Percentiles rank a stretch among this genome's conserved stretches.
phyloP scores from a whole-genome alignment of 1,139 yeast species.

The Magnusiomyces ingens region DNA sequence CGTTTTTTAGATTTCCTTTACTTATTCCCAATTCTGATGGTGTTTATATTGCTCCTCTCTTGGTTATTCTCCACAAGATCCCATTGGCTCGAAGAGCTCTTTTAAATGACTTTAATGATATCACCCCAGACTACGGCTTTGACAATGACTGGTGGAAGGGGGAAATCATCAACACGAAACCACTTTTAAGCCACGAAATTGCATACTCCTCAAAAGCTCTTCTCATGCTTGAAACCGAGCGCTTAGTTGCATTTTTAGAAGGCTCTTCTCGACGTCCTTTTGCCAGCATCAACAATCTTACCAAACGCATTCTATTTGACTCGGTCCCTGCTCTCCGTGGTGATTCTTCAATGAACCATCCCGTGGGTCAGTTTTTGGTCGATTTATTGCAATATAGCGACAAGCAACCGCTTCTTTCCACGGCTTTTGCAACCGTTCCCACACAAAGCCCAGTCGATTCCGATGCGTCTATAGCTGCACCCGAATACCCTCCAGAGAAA shows the following conservation, averaged over 20 bases:
- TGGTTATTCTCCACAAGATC: slow-evolving; percentile 40
- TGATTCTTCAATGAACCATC: slow-evolving; percentile 19
- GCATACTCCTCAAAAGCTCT: slow-evolving; percentile 13
- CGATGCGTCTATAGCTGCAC: slow-evolving; percentile 18
- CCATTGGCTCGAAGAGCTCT: slow-evolving; percentile 37
- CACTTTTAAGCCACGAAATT: not conserved
- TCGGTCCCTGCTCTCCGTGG: slow-evolving; percentile 24
- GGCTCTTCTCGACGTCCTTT: slow-evolving; percentile 37
- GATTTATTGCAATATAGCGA: slow-evolving; percentile 6
- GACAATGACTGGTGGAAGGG: slow-evolving; percentile 42
- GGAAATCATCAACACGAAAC: slow-evolving; percentile 21
- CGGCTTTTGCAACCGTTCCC: not conserved
- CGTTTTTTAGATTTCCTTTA: slow-evolving; percentile 26
- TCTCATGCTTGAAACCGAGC: slow-evolving; percentile 37
- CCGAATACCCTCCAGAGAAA: not conserved
- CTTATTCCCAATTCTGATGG: slow-evolving; percentile 35
- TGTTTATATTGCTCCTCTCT: slow-evolving; percentile 37
- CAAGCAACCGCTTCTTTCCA: not conserved
- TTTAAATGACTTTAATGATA: slow-evolving; percentile 28
- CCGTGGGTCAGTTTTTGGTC: slow-evolving; percentile 22
- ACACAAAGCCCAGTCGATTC: slow-evolving; percentile 9
- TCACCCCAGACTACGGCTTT: slow-evolving; percentile 36
- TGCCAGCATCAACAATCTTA: slow-evolving; percentile 36
- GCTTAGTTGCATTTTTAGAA: slow-evolving; percentile 41
- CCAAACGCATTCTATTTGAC: slow-evolving; percentile 22